A percentile compares a stretch with the other conserved stretches of the same genome.
Conservation (phyloP, 768 basidiomycete species). For the Epithele typhae region DNA sequence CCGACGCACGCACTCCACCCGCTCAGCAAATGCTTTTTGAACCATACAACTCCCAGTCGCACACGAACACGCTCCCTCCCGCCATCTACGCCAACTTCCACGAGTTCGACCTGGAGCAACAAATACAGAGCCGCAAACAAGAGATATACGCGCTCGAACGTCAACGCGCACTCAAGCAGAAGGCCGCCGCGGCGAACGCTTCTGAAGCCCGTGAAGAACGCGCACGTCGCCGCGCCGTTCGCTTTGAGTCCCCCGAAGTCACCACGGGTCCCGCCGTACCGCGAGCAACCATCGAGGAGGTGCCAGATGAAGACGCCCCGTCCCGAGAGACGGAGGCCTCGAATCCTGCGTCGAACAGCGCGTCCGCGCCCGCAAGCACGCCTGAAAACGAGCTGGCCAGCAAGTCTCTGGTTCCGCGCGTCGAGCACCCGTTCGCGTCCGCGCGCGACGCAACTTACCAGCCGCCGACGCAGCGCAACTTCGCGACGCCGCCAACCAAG, state of each 20-base stretch:
- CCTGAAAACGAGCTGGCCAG: too few species aligned
- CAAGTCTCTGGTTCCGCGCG: too few species aligned
- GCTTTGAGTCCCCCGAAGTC: background rate
- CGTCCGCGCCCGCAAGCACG: background rate
- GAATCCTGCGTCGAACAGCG: background rate
- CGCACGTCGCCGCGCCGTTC: background rate
- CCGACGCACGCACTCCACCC: background rate
- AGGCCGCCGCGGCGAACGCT: background rate
- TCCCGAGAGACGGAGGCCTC: background rate
- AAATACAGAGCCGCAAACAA: constrained; percentile 1
- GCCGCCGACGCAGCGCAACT: constrained; percentile 9
- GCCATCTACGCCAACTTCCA: background rate
- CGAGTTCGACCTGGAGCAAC: background rate
- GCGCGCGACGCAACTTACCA: constrained; percentile 5
- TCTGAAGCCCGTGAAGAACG: background rate
- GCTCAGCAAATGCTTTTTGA: constrained; percentile 1
- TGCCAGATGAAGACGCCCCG: background rate
- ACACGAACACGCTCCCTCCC: background rate
- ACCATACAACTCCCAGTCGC: background rate
- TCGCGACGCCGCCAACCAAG: constrained; percentile 8
- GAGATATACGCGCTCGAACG: constrained; percentile 2
- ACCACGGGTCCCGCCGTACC: too few species aligned
- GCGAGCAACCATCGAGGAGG: constrained; percentile 1
- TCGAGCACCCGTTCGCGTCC: constrained; percentile 8
- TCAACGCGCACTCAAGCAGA: background rate